Conservation (phyloP, 768 basidiomycete genomes). For the Termitomyces sp. region DNA sequence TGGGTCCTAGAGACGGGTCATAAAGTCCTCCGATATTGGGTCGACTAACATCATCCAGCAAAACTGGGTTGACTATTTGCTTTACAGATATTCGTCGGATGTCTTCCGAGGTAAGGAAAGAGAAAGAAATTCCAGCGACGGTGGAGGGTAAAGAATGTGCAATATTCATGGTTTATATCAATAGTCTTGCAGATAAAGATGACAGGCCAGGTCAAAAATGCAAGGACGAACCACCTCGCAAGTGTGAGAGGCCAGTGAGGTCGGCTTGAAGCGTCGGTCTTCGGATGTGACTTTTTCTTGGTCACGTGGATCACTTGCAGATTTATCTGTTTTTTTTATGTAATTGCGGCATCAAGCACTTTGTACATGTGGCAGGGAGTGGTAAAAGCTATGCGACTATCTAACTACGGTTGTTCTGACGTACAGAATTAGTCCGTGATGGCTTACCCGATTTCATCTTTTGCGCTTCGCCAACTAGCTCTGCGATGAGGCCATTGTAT, state of each 20-base stretch:
- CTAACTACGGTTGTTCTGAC: conserved; percentile 41
- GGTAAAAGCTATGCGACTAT: conserved; percentile 7
- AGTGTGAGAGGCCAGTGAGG: background rate
- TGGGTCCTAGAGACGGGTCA: conserved; percentile 92
- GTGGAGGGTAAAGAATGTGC: conserved; percentile 83
- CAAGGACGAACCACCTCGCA: background rate
- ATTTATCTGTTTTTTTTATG: background rate
- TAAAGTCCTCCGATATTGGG: conserved; percentile 93
- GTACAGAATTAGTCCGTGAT: conserved; percentile 30
- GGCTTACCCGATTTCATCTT: conserved; percentile 69
- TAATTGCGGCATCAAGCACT: background rate
- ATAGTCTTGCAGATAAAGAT: background rate
- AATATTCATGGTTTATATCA: conserved; percentile 70
- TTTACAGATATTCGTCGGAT: conserved; percentile 95
- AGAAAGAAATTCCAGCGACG: conserved; percentile 84
- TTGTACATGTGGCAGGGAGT: background rate
- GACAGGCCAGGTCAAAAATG: conserved; percentile 8
- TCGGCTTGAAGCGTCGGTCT: conserved; percentile 9
- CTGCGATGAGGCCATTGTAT: conserved; percentile 87
- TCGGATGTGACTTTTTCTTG: conserved; percentile 24
- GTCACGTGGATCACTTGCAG: conserved; percentile 17
- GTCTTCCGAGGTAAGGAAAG: conserved; percentile 85
- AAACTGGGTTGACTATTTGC: conserved; percentile 88
- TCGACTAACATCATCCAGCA: conserved; percentile 90
- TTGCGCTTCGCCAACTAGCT: conserved; percentile 88